Evolutionary conservation across 345 rosid genomes (phyloP), one percentile per base, ranked within the genome.

Genomic region (Euphorbia tirucalli): DNA sequence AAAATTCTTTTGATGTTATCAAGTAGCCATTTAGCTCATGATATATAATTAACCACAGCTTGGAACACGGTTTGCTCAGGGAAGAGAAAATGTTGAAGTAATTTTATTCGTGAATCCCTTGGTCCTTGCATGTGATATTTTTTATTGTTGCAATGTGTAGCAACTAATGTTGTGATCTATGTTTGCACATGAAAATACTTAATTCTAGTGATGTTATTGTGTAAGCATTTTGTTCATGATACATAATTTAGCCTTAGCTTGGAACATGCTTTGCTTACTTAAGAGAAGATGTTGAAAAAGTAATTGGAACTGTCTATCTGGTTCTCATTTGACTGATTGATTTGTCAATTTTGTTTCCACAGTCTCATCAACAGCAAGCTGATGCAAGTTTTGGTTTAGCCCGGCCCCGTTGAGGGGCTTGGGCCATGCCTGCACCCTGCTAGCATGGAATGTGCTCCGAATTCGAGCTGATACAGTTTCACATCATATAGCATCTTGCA

Each of bases 381-480:
- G 91, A 90, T 76, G 80, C 89, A 24, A 87, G 85, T 87, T 88
- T 85, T 83, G 96, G 89, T 78, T 84, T 88, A 76, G 93, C 96
- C 85, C 96, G 93, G 91, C 96, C 96, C 91, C 88, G 87, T 24
- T 88, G 90, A 90, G 93, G 96, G 90, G 91, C 90, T 81, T 80
- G 91, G 93, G 87, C 93, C 82, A 77, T 88, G 96, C 93, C 93
- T 90, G 96, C 93, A 83, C 84, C 75, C 78, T 79, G 82, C 76
- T 69, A 65, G 64, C 39, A 35, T 57, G 69, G 71, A 68, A 44
- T 21, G 43, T 66, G 72, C 68, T 66, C 74, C 71, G 72, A 73
- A 61, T 58, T 55, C 28, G 24, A 68, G 80, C 64, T 65, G 50
- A 24, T 72, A 16, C 69, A 37, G 66, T 43, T 32, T 41, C 1